A percentile compares a stretch with the other conserved stretches of the same genome.
Conservation (phyloP, 768 basidiomycete genomes). For the Boletellus ananiceps region DNA sequence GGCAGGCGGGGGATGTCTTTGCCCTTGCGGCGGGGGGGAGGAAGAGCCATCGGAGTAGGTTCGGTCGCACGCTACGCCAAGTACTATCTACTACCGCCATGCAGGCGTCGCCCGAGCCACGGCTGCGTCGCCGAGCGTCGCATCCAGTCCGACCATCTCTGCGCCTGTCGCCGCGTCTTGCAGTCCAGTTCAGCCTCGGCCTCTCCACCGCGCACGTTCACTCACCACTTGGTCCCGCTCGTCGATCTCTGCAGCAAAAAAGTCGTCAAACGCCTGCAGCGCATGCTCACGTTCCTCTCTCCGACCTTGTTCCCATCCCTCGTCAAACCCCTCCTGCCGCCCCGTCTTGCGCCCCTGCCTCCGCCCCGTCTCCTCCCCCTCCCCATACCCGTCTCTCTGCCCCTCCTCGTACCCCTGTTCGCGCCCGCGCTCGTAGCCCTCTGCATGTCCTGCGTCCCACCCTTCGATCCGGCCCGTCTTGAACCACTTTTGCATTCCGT, state of each 20-base stretch:
- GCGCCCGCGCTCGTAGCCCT: slow-evolving; percentile 44
- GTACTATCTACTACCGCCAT: neutral
- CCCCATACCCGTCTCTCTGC: slow-evolving; percentile 34
- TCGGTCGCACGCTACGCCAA: slow-evolving; percentile 5
- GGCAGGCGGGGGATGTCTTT: slow-evolving; percentile 70
- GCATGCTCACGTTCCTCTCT: slow-evolving; percentile 51
- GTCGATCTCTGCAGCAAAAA: slow-evolving; percentile 44
- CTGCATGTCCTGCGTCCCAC: slow-evolving; percentile 41
- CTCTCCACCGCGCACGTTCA: neutral
- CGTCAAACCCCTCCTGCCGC: slow-evolving; percentile 29
- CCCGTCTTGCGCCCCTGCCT: slow-evolving; percentile 31
- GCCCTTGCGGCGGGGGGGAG: slow-evolving; percentile 48
- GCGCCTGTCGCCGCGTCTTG: slow-evolving; percentile 22
- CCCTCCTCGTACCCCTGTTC: slow-evolving; percentile 42
- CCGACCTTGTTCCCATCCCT: slow-evolving; percentile 37
- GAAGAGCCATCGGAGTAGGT: neutral
- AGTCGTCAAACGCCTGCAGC: slow-evolving; percentile 53
- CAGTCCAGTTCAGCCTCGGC: slow-evolving; percentile 7
- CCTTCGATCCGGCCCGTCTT: slow-evolving; percentile 43
- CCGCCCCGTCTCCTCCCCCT: slow-evolving; percentile 35
- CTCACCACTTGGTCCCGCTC: slow-evolving; percentile 23
- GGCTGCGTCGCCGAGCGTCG: slow-evolving; percentile 13
- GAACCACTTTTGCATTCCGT: slow-evolving; percentile 42
- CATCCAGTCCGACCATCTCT: slow-evolving; percentile 30
- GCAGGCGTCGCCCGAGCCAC: slow-evolving; percentile 19